Evolutionary conservation across 1,139 yeast genomes (phyloP).

Genomic region (Candida tropicalis): DNA sequence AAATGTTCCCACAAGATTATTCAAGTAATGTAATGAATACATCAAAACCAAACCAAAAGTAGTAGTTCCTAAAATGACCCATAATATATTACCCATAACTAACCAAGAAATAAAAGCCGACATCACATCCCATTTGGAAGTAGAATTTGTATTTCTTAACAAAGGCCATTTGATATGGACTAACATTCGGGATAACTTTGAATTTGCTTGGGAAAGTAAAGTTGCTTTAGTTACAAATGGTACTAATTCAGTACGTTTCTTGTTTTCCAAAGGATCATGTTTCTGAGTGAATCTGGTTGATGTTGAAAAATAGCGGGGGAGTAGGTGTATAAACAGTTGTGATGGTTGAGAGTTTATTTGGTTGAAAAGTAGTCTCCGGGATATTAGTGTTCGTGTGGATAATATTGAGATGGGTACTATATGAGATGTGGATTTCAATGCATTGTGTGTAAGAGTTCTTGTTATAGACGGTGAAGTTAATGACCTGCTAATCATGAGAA

Average conservation of each 20-base stretch:
- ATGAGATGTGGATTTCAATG: not conserved
- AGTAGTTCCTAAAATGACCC: constrained; percentile 68
- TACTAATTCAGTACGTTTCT: constrained; percentile 1
- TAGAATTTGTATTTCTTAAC: constrained; percentile 52
- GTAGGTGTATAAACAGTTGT: not conserved
- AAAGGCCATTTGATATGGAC: constrained; percentile 63
- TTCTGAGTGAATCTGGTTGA: not conserved
- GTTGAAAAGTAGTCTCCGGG: constrained; percentile 3
- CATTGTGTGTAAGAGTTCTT: not conserved
- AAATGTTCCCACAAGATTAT: constrained; percentile 29
- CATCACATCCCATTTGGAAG: constrained; percentile 50
- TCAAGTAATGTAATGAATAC: constrained; percentile 48
- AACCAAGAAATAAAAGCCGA: constrained; percentile 63
- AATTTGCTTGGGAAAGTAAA: constrained; percentile 46
- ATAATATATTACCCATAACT: constrained; percentile 54
- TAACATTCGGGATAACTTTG: constrained; percentile 45
- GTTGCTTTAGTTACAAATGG: constrained; percentile 32
- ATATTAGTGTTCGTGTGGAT: constrained; percentile 1
- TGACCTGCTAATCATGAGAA: not conserved
- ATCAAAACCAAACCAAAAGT: constrained; percentile 59
- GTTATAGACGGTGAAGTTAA: not conserved
- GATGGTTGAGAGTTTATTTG: not conserved
- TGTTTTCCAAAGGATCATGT: not conserved
- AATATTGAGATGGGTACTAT: constrained; percentile 1
- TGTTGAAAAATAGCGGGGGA: constrained; percentile 1